Base-by-base conservation (phyloP, 23 red algal species). In the Pyropia haitanensis region DNA sequence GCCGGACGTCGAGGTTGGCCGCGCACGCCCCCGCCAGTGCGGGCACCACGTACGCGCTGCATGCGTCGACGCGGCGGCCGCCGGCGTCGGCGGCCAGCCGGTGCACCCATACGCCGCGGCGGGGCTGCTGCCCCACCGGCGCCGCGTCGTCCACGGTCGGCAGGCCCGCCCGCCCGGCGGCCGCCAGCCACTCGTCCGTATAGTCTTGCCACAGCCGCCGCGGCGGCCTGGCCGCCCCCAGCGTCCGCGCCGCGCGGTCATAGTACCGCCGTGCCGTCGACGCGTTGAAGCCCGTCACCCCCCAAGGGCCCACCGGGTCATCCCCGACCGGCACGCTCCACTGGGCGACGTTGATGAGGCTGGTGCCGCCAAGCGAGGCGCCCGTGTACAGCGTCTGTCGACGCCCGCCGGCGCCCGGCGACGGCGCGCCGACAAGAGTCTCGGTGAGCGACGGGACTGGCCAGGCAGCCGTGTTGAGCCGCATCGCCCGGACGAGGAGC, bases 271-370 rank as follows among this genome's bases (percentile, higher is more conserved):
- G 33, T 17, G 79, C 79, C 3, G 44, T 32, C 2, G 30, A 32
- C 2, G 30, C 30, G 30, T 32, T 32, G 30, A 32, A 5, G 27
- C 56, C 54, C 20, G 21, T 17, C 14, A 86, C 61, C 15, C 39
- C 29, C 81, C 81, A 86, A 8, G 20, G 2, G 17, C 71, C 62
- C 9, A 14, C 20, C n/a, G 46, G 53, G 30, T 32, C 30, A 32
- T 5, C 30, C 30, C 30, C 30, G 2, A 32, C 30, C 0, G 81
- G 81, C 17, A 86, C 48, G 1, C 59, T 76, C 60, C 58, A 75
- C 22, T 86, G 81, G 60, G 61, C 68, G 10, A 61, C 70, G 33
- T 88, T 88, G 27, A 88, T 88, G 20, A 66, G 23, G 23, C 64
- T 72, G 17, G 72, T 63, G 8, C 83, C 83, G 19, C 83, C 83